phyloP scores from a whole-genome alignment of 1,139 yeast genomes.

The Diutina mesorugosa region DNA sequence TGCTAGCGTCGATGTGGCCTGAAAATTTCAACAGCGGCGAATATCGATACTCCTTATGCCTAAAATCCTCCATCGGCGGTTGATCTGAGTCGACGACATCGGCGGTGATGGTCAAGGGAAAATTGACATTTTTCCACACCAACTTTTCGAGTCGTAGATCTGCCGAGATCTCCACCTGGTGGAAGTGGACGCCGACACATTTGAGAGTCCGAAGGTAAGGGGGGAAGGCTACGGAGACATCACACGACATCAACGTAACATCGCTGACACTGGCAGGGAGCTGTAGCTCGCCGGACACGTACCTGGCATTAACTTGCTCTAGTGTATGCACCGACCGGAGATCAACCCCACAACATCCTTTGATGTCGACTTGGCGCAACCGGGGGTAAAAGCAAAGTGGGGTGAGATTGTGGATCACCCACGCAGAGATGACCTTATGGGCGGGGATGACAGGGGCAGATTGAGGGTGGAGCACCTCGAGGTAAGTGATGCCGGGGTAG shows the following conservation, averaged over 20 bases:
- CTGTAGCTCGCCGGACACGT: neutral
- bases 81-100: neutral
- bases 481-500: neutral
- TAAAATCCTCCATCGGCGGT: neutral
- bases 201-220: neutral
- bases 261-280: neutral
- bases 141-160: neutral
- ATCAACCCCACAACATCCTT: neutral
- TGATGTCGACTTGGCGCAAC: neutral
- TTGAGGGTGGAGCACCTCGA: neutral
- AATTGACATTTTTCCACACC: neutral
- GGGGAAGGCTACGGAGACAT: neutral
- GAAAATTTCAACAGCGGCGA: neutral
- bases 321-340: neutral
- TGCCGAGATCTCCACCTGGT: neutral
- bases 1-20: neutral
- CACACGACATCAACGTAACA: neutral
- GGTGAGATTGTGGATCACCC: neutral
- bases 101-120: neutral
- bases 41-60: neutral
- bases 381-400: neutral
- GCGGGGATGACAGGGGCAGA: neutral
- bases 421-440: neutral
- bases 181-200: neutral
- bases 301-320: neutral